phyloP scores from a whole-genome alignment of 306 rosid genomes.

The Datisca glomerata region DNA sequence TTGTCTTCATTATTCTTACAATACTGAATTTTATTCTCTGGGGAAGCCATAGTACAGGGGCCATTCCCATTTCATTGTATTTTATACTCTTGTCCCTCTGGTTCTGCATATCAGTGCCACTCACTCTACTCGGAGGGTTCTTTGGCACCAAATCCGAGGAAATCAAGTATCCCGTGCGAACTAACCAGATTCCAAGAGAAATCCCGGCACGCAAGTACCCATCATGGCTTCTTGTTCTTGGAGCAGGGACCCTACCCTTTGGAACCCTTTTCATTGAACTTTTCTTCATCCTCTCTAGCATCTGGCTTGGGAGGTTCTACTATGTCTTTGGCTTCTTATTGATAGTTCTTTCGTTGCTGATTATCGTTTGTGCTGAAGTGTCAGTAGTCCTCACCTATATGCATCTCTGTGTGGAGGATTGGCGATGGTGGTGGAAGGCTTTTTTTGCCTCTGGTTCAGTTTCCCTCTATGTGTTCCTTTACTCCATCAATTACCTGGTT shows the following conservation, averaged over 20 bases:
- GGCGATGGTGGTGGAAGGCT: constrained; percentile 98
- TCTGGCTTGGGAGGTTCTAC: constrained; percentile 92
- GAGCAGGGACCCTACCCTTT: constrained; percentile 86
- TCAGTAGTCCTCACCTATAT: constrained; percentile 87
- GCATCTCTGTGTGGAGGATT: constrained; percentile 92
- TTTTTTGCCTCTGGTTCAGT: constrained; percentile 88
- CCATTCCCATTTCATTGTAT: constrained; percentile 71
- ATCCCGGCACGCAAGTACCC: constrained; percentile 78
- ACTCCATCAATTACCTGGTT: constrained; percentile 79
- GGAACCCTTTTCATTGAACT: constrained; percentile 92
- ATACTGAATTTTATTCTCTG: constrained; percentile 64
- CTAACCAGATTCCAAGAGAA: constrained; percentile 86
- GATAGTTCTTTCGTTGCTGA: constrained; percentile 55
- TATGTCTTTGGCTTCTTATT: constrained; percentile 76
- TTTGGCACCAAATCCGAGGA: neutral
- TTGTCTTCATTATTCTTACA: constrained; percentile 61
- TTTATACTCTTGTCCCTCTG: constrained; percentile 14
- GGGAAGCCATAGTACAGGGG: constrained; percentile 80
- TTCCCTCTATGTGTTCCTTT: constrained; percentile 62
- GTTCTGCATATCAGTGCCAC: constrained; percentile 3
- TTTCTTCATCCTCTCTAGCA: constrained; percentile 81
- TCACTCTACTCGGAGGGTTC: constrained; percentile 5
- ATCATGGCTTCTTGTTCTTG: constrained; percentile 85
- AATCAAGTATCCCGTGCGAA: constrained; percentile 42
- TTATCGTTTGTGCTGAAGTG: constrained; percentile 78